phyloP scores from a whole-genome alignment of 2,329 filamentous ascomycete species.

The Didymella glomerata region DNA sequence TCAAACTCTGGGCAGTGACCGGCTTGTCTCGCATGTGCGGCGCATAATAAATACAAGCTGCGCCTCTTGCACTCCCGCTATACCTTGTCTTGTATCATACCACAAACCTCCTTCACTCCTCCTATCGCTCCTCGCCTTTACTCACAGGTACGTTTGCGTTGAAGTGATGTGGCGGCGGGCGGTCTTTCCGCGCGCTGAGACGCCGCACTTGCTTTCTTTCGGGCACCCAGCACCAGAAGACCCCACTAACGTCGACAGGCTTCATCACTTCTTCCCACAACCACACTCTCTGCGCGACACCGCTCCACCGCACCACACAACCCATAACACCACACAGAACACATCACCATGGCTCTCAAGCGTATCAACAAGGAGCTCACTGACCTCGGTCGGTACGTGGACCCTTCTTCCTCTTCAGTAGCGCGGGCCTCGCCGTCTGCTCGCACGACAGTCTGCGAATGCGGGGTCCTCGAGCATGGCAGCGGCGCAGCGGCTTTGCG shows the following conservation, averaged over 20 bases:
- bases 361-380: constrained; percentile 94
- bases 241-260: constrained; percentile 39
- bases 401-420: constrained; percentile 21
- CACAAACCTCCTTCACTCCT: constrained; percentile 14
- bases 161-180: constrained; percentile 22
- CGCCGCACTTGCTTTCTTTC: constrained; percentile 46
- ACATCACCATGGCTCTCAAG: constrained; percentile 78
- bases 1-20: constrained; percentile 39
- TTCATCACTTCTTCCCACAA: constrained; percentile 43
- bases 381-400: constrained; percentile 80
- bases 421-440: constrained; percentile 36
- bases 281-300: constrained; percentile 35
- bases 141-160: constrained; percentile 18
- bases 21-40: constrained; percentile 33
- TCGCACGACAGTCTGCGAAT: constrained; percentile 50
- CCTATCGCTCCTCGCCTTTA: constrained; percentile 8
- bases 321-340: constrained; percentile 37
- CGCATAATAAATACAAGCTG: constrained; percentile 37
- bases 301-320: constrained; percentile 26
- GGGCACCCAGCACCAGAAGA: constrained; percentile 26
- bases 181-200: constrained; percentile 47
- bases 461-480: constrained; percentile 42
- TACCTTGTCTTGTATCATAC: constrained; percentile 3
- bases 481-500: constrained; percentile 23
- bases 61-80: constrained; percentile 23